Conservation (phyloP, 78 protist genomes). For the Salpingoeca rosetta region DNA sequence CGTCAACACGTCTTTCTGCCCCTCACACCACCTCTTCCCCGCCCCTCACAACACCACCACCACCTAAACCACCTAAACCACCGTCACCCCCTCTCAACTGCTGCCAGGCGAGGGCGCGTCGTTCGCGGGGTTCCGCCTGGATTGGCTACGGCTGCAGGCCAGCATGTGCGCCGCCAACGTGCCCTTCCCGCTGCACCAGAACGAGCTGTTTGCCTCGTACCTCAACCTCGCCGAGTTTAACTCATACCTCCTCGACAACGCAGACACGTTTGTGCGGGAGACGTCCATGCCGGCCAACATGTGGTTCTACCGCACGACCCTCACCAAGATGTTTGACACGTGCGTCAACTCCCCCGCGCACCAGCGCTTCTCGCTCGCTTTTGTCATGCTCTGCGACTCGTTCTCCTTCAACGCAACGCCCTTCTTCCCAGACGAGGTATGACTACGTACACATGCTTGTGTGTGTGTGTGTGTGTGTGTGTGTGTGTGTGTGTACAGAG, state of each 20-base stretch:
- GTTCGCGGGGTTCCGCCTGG: not conserved
- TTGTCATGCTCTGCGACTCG: not conserved
- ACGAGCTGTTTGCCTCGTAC: not conserved
- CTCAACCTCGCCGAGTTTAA: not conserved
- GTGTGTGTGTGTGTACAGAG: no score
- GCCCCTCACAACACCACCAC: no score
- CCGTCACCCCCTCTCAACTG: no score
- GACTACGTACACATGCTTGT: no score
- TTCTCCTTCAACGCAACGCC: not conserved
- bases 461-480: no score
- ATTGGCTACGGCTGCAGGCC: not conserved
- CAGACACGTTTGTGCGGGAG: not conserved
- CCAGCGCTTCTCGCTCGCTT: not conserved
- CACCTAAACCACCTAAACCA: no score
- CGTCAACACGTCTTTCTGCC: no score
- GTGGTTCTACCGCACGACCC: not conserved
- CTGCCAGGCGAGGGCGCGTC: no score
- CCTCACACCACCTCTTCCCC: no score
- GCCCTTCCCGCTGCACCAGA: not conserved
- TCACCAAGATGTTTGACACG: not conserved
- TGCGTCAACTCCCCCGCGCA: not conserved
- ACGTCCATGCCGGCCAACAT: not conserved
- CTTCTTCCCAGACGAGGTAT: not conserved
- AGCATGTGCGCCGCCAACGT: not conserved
- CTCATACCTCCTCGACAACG: not conserved